Conservation (phyloP, 208 protist genomes). For the Crithidia thermophila region DNA sequence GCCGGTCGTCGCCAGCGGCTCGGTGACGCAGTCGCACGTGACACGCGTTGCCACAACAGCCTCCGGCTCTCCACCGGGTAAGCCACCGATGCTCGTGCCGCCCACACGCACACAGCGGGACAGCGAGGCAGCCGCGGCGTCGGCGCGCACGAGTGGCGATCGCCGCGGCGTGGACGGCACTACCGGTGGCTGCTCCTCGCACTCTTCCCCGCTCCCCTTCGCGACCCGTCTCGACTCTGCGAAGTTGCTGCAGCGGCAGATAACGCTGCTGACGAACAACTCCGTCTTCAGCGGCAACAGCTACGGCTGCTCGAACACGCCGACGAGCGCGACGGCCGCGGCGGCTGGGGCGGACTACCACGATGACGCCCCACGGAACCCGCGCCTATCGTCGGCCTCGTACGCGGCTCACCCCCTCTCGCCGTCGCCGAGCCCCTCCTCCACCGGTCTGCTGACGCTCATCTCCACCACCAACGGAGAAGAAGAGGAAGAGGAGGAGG, state of each 20-base stretch:
- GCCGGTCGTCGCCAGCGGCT: neutral
- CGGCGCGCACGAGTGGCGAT: no score
- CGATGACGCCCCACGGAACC: neutral
- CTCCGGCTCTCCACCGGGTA: no score
- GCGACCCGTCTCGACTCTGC: neutral
- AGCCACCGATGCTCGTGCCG: no score
- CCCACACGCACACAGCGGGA: no score
- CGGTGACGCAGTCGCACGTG: no score
- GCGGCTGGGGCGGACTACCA: neutral
- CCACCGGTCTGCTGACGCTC: conserved; percentile 2
- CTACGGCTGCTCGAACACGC: neutral
- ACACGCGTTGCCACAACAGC: no score
- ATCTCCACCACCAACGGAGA: conserved; percentile 1
- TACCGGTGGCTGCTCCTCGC: no score
- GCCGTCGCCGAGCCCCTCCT: neutral
- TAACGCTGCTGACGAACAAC: neutral
- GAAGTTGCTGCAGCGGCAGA: neutral
- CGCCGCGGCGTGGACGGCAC: no score
- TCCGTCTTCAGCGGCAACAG: neutral
- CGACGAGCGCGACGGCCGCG: neutral
- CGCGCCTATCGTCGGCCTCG: neutral
- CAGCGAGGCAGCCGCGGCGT: no score
- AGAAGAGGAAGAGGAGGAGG: neutral
- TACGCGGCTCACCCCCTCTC: neutral
- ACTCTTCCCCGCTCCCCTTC: neutral